A percentile compares a stretch with the other conserved stretches of the same genome.
Evolutionary conservation across 805 yeast species (phyloP).

Genomic region (Brettanomyces sp.): DNA sequence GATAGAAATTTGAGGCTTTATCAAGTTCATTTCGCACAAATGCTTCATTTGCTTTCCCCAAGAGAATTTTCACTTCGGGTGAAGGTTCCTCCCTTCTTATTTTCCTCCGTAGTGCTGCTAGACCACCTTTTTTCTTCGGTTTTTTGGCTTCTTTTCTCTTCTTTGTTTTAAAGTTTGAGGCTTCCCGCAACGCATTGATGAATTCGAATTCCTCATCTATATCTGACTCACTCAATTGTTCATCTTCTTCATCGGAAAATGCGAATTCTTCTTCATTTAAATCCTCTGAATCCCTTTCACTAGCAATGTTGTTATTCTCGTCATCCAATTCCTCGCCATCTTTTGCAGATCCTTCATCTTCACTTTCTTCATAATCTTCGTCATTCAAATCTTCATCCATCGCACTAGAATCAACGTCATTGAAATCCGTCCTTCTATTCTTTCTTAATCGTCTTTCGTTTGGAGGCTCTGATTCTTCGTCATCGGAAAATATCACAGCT

Average conservation of each 20-base stretch:
- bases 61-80: conserved; percentile 60
- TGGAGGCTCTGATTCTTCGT: conserved; percentile 9
- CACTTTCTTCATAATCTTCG: conserved; percentile 11
- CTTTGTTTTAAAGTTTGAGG: conserved; percentile 51
- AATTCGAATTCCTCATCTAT: conserved; percentile 38
- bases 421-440: conserved; percentile 8
- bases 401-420: conserved; percentile 7
- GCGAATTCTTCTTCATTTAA: conserved; percentile 18
- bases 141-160: conserved; percentile 25
- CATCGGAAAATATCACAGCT: conserved; percentile 23
- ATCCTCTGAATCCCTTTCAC: conserved; percentile 11
- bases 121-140: conserved; percentile 19
- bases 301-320: conserved; percentile 12
- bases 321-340: conserved; percentile 8
- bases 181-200: conserved; percentile 58
- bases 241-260: conserved; percentile 23
- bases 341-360: conserved; percentile 8
- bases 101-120: conserved; percentile 28
- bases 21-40: conserved; percentile 58
- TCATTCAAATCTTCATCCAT: conserved; percentile 11
- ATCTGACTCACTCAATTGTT: conserved; percentile 22
- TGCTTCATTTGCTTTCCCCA: conserved; percentile 73
- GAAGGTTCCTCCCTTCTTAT: conserved; percentile 39
- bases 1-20: conserved; percentile 49
- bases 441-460: conserved; percentile 10